Conservation (phyloP, 768 basidiomycete species). For the Auricularia sp. region DNA sequence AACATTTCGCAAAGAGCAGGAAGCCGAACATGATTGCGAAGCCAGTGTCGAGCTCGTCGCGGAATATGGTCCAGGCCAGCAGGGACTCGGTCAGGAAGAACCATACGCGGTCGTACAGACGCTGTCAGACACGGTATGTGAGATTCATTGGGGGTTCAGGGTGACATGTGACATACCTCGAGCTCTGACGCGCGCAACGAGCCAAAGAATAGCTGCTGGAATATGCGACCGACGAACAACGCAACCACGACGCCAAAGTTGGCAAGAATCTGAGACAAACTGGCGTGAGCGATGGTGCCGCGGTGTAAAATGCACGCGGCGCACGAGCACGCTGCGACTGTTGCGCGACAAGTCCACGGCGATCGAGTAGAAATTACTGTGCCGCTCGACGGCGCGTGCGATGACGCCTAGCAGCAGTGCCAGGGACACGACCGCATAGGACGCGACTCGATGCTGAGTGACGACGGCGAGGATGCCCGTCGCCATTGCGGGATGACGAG, state of each 20-base stretch:
- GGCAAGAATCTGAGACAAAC: slow-evolving; percentile 57
- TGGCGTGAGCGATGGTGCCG: slow-evolving; percentile 6
- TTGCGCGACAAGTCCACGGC: slow-evolving; percentile 89
- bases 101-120: slow-evolving; percentile 92
- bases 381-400: slow-evolving; percentile 65
- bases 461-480: neutral
- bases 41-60: slow-evolving; percentile 87
- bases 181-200: slow-evolving; percentile 77
- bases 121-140: slow-evolving; percentile 37
- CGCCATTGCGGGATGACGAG: neutral
- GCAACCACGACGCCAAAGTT: slow-evolving; percentile 82
- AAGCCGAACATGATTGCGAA: slow-evolving; percentile 94
- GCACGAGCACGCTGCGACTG: slow-evolving; percentile 83
- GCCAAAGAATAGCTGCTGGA: slow-evolving; percentile 90
- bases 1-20: slow-evolving; percentile 89
- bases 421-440: slow-evolving; percentile 57
- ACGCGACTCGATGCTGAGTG: neutral
- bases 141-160: neutral
- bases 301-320: slow-evolving; percentile 15
- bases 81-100: slow-evolving; percentile 96
- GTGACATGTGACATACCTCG: slow-evolving; percentile 49
- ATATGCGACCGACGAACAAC: slow-evolving; percentile 60
- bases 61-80: slow-evolving; percentile 93
- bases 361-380: slow-evolving; percentile 91
- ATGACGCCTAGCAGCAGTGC: slow-evolving; percentile 64